Conservation (phyloP, 805 yeast genomes). For the Lipomyces sp. region DNA sequence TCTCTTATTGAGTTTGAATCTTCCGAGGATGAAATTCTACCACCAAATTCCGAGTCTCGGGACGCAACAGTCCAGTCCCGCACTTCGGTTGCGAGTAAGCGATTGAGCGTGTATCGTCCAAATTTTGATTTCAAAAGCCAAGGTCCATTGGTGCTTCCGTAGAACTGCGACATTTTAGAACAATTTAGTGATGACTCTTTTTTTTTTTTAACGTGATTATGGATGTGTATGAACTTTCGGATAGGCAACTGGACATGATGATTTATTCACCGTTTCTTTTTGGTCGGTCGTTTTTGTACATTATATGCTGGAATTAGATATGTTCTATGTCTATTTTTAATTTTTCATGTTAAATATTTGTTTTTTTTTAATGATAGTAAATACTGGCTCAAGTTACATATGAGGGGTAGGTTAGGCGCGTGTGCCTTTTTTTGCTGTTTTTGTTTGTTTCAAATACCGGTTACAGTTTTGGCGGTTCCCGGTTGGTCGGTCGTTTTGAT, state of each 20-base stretch:
- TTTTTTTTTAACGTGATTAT: not conserved
- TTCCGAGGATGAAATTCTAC: conserved; percentile 23
- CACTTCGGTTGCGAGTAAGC: conserved; percentile 19
- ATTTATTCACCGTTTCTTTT: not conserved
- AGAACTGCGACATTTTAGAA: not conserved
- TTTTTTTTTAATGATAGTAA: not conserved
- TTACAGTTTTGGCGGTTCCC: too few species aligned
- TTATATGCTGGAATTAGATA: not conserved
- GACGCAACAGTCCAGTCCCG: conserved; percentile 7
- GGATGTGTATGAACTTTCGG: conserved; percentile 1
- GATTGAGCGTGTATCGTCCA: conserved; percentile 23
- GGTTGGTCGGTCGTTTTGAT: not conserved
- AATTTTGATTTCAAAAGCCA: conserved; percentile 13
- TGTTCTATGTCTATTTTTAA: not conserved
- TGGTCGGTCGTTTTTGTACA: not conserved
- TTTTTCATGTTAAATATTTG: not conserved
- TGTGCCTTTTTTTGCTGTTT: not conserved
- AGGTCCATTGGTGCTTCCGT: not conserved
- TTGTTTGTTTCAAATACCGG: not conserved
- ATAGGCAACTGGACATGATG: too few species aligned
- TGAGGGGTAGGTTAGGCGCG: not conserved
- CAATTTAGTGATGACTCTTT: not conserved
- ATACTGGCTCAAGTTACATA: not conserved
- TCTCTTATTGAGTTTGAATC: conserved; percentile 33
- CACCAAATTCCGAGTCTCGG: not conserved